phyloP scores from a whole-genome alignment of 306 rosid species.

The Vigna mungo region DNA sequence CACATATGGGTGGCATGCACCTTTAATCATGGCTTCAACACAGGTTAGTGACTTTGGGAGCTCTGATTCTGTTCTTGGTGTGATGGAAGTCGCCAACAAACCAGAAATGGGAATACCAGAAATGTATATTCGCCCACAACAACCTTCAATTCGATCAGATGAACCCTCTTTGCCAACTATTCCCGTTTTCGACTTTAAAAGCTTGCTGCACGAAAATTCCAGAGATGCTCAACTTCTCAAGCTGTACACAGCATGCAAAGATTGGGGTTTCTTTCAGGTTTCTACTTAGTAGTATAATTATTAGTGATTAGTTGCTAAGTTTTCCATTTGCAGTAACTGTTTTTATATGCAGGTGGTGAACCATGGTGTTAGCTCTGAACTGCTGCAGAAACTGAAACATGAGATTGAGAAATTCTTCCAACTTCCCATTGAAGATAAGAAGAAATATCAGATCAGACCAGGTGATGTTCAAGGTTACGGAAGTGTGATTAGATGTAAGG shows the following conservation, averaged over 20 bases:
- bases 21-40: slow-evolving; percentile 26
- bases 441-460: slow-evolving; percentile 52
- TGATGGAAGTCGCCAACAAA: slow-evolving; percentile 38
- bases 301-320: too few relatives aligned
- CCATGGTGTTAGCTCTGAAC: slow-evolving; percentile 67
- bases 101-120: slow-evolving; percentile 50
- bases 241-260: slow-evolving; percentile 65
- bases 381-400: slow-evolving; percentile 54
- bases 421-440: slow-evolving; percentile 71
- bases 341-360: slow-evolving; percentile 62
- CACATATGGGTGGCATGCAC: background rate
- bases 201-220: slow-evolving; percentile 35
- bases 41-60: slow-evolving; percentile 24
- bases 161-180: slow-evolving; percentile 40
- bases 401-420: slow-evolving; percentile 71
- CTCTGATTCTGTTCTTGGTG: slow-evolving; percentile 50
- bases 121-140: slow-evolving; percentile 50
- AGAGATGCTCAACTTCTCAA: slow-evolving; percentile 50
- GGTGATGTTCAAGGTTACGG: slow-evolving; percentile 90
- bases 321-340: background rate
- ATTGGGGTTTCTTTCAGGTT: slow-evolving; percentile 92
- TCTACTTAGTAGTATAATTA: background rate
- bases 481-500: slow-evolving; percentile 46
- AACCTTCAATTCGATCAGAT: slow-evolving; percentile 40
- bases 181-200: slow-evolving; percentile 66